These are phyloP conservation scores for Tripterygium wilfordii DNA, from an alignment of 177 flowering plant species.

Conservation along the genomic window DNA sequence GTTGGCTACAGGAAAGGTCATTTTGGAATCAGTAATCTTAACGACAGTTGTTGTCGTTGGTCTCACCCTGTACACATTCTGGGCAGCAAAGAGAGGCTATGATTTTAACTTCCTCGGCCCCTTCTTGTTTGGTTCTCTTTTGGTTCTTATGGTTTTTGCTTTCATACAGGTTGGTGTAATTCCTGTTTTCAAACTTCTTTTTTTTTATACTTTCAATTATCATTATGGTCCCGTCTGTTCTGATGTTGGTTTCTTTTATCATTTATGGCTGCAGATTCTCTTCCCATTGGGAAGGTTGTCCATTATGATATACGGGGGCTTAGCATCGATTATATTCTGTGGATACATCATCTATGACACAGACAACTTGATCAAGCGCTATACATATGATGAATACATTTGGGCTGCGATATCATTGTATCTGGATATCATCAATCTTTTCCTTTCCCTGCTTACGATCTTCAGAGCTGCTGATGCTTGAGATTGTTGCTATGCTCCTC, in stretches of 20 bases:
- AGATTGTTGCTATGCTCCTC: too few relatives aligned
- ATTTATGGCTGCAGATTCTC: slow-evolving; percentile 39
- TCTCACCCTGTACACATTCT: slow-evolving; percentile 87
- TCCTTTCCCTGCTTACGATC: slow-evolving; percentile 49
- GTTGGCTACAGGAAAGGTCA: slow-evolving; percentile 35
- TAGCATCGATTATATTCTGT: slow-evolving; percentile 76
- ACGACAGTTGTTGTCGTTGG: slow-evolving; percentile 74
- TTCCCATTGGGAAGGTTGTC: slow-evolving; percentile 69
- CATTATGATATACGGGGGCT: slow-evolving; percentile 61
- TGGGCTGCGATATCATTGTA: slow-evolving; percentile 82
- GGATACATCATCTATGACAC: slow-evolving; percentile 87
- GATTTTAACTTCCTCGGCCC: slow-evolving; percentile 93
- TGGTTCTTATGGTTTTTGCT: slow-evolving; percentile 61
- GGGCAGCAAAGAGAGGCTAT: slow-evolving; percentile 90
- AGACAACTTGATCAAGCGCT: slow-evolving; percentile 81
- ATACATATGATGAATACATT: slow-evolving; percentile 73
- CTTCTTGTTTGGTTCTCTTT: slow-evolving; percentile 72
- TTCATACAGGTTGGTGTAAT: slow-evolving; percentile 82
- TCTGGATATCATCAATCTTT: slow-evolving; percentile 78
- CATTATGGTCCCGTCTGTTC: too few relatives aligned
- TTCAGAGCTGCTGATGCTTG: slow-evolving; percentile 59
- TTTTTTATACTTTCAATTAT: too few relatives aligned
- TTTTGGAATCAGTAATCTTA: slow-evolving; percentile 64
- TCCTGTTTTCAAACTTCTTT: neutral
- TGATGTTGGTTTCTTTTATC: neutral